Base-by-base conservation (phyloP, 768 basidiomycete genomes). In the Boletus bicolor region DNA sequence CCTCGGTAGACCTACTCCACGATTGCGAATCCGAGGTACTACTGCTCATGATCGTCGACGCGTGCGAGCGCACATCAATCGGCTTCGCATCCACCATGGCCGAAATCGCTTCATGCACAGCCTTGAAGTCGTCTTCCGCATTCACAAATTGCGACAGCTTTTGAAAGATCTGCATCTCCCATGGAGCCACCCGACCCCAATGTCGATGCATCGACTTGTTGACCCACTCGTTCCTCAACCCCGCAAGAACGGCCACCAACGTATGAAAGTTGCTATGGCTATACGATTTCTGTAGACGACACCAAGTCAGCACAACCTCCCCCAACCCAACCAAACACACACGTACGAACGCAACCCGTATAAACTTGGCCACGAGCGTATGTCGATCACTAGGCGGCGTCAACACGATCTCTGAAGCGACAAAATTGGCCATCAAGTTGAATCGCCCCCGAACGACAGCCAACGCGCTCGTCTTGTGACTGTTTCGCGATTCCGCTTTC, bases 341-440 rank as follows among this genome's bases (percentile, higher is more conserved):
- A 56, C 86, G 68, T 61, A 93, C 92, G 79, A 85, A 92, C 38
- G 93, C 93, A 53, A 96, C 75, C 41, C 91, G 84, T 57, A 95
- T 85, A 68, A 96, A 87, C 73, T 93, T 94, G 55, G 75, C 76
- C 47, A 91, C 81, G 19, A 97, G 73, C 45, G 77, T 58, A 36
- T 78, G 79, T 19, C 93, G 80, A 51, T 91, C 84, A 51, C 70
- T 71, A 6, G 85, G 85, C 9, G 79, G 79, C 1, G 93, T 88
- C 53, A 92, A 73, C 24, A 93, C 80, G 50, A 96, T 81, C 73
- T 97, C 94, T 4, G 89, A 85, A 21, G 82, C 75, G 7, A 87
- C 82, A 62, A 93, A 97, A 63, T 87, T 86, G 2, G 86, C 84
- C 72, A 92, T 83, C 44, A 95, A 73, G 65, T 93, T 93, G 74